phyloP scores from a whole-genome alignment of 768 basidiomycete species.

The Mycena metata region DNA sequence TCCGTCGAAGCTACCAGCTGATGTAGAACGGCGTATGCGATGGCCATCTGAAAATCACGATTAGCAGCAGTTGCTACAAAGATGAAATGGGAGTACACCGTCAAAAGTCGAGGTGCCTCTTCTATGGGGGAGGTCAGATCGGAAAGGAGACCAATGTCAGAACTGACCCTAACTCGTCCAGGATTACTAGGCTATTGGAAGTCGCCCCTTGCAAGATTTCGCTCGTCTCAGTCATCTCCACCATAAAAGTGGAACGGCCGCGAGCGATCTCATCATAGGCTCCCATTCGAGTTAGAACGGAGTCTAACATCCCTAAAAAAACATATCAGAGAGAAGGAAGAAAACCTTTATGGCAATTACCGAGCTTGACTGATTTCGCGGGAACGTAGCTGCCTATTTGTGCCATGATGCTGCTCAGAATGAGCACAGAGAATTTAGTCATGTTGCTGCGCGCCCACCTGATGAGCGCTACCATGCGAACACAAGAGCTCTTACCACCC shows the following conservation, averaged over 20 bases:
- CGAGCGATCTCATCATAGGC: conserved; percentile 91
- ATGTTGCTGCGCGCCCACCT: too few relatives aligned
- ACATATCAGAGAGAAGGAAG: background rate
- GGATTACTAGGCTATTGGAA: conserved; percentile 82
- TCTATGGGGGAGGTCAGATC: conserved; percentile 4
- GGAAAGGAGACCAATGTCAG: background rate
- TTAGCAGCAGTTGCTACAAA: conserved; percentile 4
- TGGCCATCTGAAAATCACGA: conserved; percentile 74
- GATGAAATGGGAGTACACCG: conserved; percentile 63
- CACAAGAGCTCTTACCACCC: conserved; percentile 90
- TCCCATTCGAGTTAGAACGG: conserved; percentile 91
- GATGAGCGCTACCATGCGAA: conserved; percentile 83
- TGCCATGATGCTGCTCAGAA: conserved; percentile 85
- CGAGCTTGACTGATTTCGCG: conserved; percentile 77
- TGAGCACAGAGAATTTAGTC: too few relatives aligned
- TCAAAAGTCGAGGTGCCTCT: conserved; percentile 92
- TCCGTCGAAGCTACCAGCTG: conserved; percentile 70
- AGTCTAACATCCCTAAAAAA: conserved; percentile 63
- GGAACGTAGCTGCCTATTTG: conserved; percentile 97
- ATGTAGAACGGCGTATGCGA: conserved; percentile 85
- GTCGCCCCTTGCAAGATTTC: conserved; percentile 88
- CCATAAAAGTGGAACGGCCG: conserved; percentile 96
- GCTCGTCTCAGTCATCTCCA: conserved; percentile 94
- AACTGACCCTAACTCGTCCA: conserved; percentile 82
- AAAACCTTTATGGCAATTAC: conserved; percentile 41